Percentiles rank a stretch among this genome's conserved stretches.
Conservation (phyloP, 306 rosid genomes). For the Gillenia trifoliata region DNA sequence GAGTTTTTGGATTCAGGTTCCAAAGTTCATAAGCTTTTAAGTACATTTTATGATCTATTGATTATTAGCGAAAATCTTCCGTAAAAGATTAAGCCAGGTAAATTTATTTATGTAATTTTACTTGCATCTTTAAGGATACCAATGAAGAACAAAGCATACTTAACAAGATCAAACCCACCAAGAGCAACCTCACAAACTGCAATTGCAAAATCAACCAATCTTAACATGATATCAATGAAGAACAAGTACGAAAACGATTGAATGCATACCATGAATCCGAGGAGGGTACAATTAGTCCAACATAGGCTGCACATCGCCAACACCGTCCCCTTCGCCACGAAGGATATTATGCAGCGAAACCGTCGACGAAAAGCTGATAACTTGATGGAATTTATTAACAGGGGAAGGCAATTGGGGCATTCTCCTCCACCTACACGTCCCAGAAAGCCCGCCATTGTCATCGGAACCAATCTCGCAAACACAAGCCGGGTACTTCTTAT, state of each 20-base stretch:
- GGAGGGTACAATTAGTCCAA: slow-evolving; percentile 3
- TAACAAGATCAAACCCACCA: neutral
- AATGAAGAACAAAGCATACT: no score
- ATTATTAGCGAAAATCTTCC: neutral
- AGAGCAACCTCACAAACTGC: neutral
- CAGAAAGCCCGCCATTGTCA: slow-evolving; percentile 4
- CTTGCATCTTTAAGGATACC: neutral
- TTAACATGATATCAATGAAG: neutral
- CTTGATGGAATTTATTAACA: slow-evolving; percentile 68
- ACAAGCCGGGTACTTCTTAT: slow-evolving; percentile 69
- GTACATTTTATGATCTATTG: neutral
- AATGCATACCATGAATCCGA: slow-evolving; percentile 25
- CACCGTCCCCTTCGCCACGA: slow-evolving; percentile 25
- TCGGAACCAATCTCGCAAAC: slow-evolving; percentile 55
- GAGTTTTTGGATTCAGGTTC: neutral
- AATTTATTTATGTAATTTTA: neutral
- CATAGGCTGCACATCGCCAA: slow-evolving; percentile 18
- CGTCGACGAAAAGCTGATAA: slow-evolving; percentile 66
- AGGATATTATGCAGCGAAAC: slow-evolving; percentile 50
- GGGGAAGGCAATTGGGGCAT: slow-evolving; percentile 66
- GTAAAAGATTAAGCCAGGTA: neutral
- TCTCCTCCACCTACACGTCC: slow-evolving; percentile 58
- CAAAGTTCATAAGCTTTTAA: neutral
- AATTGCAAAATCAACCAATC: neutral
- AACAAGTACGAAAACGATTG: neutral